phyloP scores from a whole-genome alignment of 495 filamentous ascomycete species.

The Amorphotheca resinae region DNA sequence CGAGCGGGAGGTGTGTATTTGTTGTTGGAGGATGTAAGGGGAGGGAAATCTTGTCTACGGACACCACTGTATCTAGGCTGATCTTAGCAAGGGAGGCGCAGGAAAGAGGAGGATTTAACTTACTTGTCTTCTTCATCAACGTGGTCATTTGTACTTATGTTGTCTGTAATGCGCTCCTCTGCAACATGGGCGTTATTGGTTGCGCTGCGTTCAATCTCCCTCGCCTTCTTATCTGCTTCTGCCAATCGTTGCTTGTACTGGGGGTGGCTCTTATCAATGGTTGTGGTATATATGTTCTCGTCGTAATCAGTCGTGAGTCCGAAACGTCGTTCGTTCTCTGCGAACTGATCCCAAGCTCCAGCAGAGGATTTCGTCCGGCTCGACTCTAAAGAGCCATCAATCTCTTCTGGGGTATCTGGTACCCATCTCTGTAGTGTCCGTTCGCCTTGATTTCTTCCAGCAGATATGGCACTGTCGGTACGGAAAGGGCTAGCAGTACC shows the following conservation, averaged over 20 bases:
- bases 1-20: slow-evolving; percentile 85
- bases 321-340: slow-evolving; percentile 75
- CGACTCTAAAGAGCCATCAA: slow-evolving; percentile 58
- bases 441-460: slow-evolving; percentile 52
- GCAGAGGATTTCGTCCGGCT: slow-evolving; percentile 18
- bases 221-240: slow-evolving; percentile 69
- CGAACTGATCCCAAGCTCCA: slow-evolving; percentile 85
- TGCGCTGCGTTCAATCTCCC: slow-evolving; percentile 70
- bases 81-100: slow-evolving; percentile 20
- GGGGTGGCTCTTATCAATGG: slow-evolving; percentile 71
- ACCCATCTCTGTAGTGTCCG: slow-evolving; percentile 78
- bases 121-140: slow-evolving; percentile 88
- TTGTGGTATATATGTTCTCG: slow-evolving; percentile 88
- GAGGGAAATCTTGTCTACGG: slow-evolving; percentile 60
- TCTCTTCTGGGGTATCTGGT: slow-evolving; percentile 44
- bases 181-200: slow-evolving; percentile 66
- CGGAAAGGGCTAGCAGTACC: slow-evolving; percentile 42
- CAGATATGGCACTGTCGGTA: slow-evolving; percentile 83
- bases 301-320: slow-evolving; percentile 80
- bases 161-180: slow-evolving; percentile 71
- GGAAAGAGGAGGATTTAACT: slow-evolving; percentile 20
- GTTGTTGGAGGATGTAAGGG: slow-evolving; percentile 41
- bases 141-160: slow-evolving; percentile 40
- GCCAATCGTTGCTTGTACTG: slow-evolving; percentile 64
- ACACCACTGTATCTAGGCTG: slow-evolving; percentile 76